These are phyloP conservation scores for Colletotrichum liaoningense DNA, from an alignment of 2,329 filamentous ascomycete genomes.

Conservation along the genomic window DNA sequence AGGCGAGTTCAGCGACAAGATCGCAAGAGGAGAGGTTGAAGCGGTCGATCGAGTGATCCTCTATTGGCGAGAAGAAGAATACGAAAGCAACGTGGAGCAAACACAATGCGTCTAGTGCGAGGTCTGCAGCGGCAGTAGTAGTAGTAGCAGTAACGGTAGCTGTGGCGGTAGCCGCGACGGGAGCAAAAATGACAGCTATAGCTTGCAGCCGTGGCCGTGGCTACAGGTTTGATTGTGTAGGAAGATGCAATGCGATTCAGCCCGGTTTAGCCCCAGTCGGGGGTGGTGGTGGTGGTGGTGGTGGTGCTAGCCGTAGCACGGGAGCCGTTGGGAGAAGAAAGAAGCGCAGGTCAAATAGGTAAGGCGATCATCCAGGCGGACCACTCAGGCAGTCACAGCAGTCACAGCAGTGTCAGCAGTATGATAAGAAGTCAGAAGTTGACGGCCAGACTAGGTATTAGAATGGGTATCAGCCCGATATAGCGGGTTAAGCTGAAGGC, in stretches of 20 bases:
- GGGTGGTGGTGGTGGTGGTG: neutral
- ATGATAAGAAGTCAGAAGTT: neutral
- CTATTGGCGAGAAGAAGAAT: conserved; percentile 8
- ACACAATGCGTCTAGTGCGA: conserved; percentile 1
- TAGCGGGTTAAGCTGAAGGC: neutral
- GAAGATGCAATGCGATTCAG: neutral
- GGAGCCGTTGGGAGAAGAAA: neutral
- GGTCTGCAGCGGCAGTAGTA: neutral
- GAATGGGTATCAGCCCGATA: neutral
- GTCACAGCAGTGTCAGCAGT: neutral
- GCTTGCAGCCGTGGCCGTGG: neutral
- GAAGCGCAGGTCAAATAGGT: neutral
- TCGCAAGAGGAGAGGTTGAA: neutral
- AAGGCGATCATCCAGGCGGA: neutral
- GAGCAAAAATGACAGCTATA: neutral
- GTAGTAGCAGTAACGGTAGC: neutral
- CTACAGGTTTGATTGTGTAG: conserved; percentile 1
- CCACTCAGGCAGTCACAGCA: neutral
- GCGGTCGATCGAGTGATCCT: neutral
- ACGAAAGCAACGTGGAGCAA: conserved; percentile 14
- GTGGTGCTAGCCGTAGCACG: neutral
- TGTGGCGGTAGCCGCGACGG: neutral
- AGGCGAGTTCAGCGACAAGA: neutral
- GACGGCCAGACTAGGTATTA: neutral
- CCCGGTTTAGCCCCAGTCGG: neutral